phyloP scores from a whole-genome alignment of 257 asterid genomes.

The Oldenlandia corymbosa region DNA sequence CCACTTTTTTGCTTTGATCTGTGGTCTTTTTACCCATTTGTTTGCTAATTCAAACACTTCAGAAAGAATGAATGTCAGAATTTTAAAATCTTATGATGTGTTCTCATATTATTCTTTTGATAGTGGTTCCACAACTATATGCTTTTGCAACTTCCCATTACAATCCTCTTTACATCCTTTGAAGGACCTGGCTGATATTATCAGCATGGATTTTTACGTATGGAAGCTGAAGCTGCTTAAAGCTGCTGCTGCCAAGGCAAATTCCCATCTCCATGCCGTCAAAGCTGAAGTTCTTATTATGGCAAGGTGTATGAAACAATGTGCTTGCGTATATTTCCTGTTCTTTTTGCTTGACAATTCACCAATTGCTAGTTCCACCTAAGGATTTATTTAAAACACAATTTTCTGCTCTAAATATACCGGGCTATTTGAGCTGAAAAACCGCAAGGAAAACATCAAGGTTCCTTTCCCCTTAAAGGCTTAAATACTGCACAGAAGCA shows the following conservation, averaged over 20 bases:
- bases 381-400: background rate
- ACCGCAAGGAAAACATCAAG: no score
- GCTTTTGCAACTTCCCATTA: background rate
- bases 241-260: slow-evolving; percentile 33
- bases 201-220: slow-evolving; percentile 28
- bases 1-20: background rate
- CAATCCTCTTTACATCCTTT: slow-evolving; percentile 2
- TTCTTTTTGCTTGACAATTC: background rate
- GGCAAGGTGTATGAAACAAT: slow-evolving; percentile 18
- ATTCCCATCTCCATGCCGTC: slow-evolving; percentile 36
- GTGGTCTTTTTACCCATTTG: background rate
- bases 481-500: no score
- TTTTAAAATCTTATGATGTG: no score
- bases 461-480: no score
- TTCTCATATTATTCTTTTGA: no score
- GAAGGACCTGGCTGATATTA: slow-evolving; percentile 16
- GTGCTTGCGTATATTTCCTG: background rate
- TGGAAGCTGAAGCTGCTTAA: slow-evolving; percentile 45
- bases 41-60: no score
- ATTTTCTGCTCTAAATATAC: background rate
- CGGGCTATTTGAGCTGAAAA: background rate
- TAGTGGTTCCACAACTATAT: background rate
- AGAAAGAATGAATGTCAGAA: no score
- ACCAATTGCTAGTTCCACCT: background rate
- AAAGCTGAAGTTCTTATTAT: slow-evolving; percentile 39